Evolutionary conservation across 305 asterid genomes (phyloP), one percentile per base, ranked within the genome.

Genomic region (Fraxinus ornus): DNA sequence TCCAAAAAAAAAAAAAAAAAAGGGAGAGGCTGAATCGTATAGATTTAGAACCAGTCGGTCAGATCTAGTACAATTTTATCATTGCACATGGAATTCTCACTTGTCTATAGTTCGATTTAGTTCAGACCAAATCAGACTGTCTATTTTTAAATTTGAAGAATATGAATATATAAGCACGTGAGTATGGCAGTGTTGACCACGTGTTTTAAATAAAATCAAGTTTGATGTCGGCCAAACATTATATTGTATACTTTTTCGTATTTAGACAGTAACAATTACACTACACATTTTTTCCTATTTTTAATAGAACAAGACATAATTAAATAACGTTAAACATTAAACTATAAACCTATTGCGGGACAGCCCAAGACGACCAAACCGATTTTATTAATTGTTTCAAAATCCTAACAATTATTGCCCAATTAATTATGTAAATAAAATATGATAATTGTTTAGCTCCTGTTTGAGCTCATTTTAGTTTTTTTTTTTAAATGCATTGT

Each of bases 141-240:
- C 44, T 37, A 37, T 37, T 37, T 37, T 37, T 1, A 37, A 37
- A 37, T 37, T 37, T 7, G 60, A 0, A 22, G 26, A 62, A 62
- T 19, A 62, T 7, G 26, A 62, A 12, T 26, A 26, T 7, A 66
- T 68, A 68, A 26, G 32, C 76, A 80, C 79, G 78, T 68, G 79
- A 5, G 35, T 71, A 22, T 22, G 30, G 47, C 37, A 28, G 33
- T 55, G 77, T 60, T 15, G 21, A 82, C 22, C 85, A 78, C 70
- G 87, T 85, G 87, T 13, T 72, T 55, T 15, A 64, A 24, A 39
- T 62, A 17, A 9, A 72, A 12, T 44, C 37, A 4, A 60, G 30
- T 79, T 73, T 76, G 44, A 71, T 77, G 77, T 77, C 87, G 87
- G 84, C 84, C 41, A 52, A 80, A 80, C 76, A 15, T n/a, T 13